phyloP scores from a whole-genome alignment of 805 yeast genomes.

The Kodamaea laetipori region DNA sequence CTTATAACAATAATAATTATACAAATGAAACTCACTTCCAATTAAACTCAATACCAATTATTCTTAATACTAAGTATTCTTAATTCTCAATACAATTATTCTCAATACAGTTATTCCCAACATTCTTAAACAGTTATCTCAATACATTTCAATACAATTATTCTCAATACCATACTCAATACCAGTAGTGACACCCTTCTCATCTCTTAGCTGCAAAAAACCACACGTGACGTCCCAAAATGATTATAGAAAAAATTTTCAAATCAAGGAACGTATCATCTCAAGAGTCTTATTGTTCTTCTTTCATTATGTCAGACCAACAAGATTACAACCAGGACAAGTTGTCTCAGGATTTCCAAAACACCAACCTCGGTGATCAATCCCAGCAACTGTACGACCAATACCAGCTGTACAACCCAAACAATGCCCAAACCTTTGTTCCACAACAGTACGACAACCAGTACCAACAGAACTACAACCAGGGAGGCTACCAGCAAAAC shows the following conservation, averaged over 20 bases:
- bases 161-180: no score
- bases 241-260: conserved; percentile 10
- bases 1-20: no score
- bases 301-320: conserved; percentile 23
- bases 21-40: no score
- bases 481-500: conserved; percentile 23
- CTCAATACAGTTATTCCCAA: no score
- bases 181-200: no score
- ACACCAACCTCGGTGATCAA: conserved; percentile 36
- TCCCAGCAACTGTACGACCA: conserved; percentile 11
- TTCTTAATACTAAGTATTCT: no score
- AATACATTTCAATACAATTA: no score
- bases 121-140: no score
- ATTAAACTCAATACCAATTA: no score
- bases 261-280: conserved; percentile 3
- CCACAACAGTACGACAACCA: conserved; percentile 36
- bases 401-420: conserved; percentile 46
- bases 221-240: conserved; percentile 1
- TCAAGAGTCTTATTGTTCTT: background rate
- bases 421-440: conserved; percentile 48
- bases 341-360: conserved; percentile 46
- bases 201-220: background rate
- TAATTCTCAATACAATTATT: no score
- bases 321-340: conserved; percentile 43
- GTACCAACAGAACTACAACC: conserved; percentile 23